These are phyloP conservation scores for Pisolithus microcarpus DNA, from an alignment of 768 basidiomycete species.

Conservation along the genomic window DNA sequence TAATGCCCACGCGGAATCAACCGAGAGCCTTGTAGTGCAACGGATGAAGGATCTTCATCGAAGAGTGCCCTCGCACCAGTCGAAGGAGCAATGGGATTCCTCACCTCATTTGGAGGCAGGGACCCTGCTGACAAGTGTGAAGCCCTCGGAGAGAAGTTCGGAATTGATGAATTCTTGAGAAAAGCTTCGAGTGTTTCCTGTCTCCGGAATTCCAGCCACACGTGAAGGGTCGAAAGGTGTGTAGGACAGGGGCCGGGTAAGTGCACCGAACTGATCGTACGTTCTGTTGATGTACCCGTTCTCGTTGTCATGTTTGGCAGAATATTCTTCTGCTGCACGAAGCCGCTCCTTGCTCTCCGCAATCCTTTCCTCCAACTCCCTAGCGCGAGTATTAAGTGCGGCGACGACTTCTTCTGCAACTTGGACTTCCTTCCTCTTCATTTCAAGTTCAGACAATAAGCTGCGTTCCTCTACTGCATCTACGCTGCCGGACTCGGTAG, in stretches of 20 bases:
- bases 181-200: constrained; percentile 7
- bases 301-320: constrained; percentile 18
- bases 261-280: constrained; percentile 11
- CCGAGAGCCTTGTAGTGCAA: constrained; percentile 17
- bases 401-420: constrained; percentile 60
- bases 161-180: constrained; percentile 10
- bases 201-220: constrained; percentile 8
- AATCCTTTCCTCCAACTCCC: constrained; percentile 68
- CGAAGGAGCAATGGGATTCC: constrained; percentile 14
- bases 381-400: constrained; percentile 55
- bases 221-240: constrained; percentile 25
- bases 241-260: constrained; percentile 22
- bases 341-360: constrained; percentile 56
- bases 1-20: constrained; percentile 6
- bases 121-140: constrained; percentile 26
- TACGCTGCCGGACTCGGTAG: constrained; percentile 36
- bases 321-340: constrained; percentile 49
- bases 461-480: constrained; percentile 42
- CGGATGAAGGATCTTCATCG: constrained; percentile 33
- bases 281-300: constrained; percentile 2
- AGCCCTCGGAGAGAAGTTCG: constrained; percentile 20
- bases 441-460: constrained; percentile 40
- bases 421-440: constrained; percentile 47
- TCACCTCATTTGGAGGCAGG: constrained; percentile 14
- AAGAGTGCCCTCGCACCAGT: constrained; percentile 36